A percentile compares a stretch with the other conserved stretches of the same genome.
phyloP scores from a whole-genome alignment of 192 early-diverging fungal species.

The Funneliformis mosseae region DNA sequence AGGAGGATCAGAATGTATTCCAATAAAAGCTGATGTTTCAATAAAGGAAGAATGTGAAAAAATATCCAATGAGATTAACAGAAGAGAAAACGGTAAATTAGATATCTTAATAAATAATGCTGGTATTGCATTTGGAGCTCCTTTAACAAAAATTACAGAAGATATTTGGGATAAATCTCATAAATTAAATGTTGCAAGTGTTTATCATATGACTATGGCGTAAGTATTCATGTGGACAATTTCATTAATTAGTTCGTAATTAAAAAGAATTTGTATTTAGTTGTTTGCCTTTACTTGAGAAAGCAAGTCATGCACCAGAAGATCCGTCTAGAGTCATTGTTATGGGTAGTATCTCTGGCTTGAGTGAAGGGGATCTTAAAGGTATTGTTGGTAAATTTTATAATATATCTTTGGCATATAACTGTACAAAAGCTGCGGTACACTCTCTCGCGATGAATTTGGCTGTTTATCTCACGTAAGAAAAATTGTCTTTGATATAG shows the following conservation, averaged over 20 bases:
- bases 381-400: slow-evolving; percentile 23
- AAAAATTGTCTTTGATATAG: not conserved
- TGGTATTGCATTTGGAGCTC: slow-evolving; percentile 45
- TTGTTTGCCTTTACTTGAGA: slow-evolving; percentile 67
- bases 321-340: slow-evolving; percentile 82
- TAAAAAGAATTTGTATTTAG: too few relatives aligned
- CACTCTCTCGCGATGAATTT: slow-evolving; percentile 71
- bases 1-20: slow-evolving; percentile 61
- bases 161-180: not conserved
- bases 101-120: slow-evolving; percentile 90
- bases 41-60: slow-evolving; percentile 38
- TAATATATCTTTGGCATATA: slow-evolving; percentile 66
- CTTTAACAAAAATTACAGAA: slow-evolving; percentile 3
- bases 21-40: slow-evolving; percentile 67
- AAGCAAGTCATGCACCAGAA: slow-evolving; percentile 45
- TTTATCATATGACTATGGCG: slow-evolving; percentile 23
- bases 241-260: not conserved
- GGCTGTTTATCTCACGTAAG: slow-evolving; percentile 55
- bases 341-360: slow-evolving; percentile 69
- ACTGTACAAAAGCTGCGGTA: slow-evolving; percentile 74
- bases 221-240: too few relatives aligned
- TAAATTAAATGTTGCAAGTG: slow-evolving; percentile 16
- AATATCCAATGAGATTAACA: slow-evolving; percentile 47
- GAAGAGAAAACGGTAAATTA: slow-evolving; percentile 55
- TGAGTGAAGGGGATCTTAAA: not conserved